Evolutionary conservation across 345 rosid species (phyloP).

Genomic region (Euphorbia peplus): DNA sequence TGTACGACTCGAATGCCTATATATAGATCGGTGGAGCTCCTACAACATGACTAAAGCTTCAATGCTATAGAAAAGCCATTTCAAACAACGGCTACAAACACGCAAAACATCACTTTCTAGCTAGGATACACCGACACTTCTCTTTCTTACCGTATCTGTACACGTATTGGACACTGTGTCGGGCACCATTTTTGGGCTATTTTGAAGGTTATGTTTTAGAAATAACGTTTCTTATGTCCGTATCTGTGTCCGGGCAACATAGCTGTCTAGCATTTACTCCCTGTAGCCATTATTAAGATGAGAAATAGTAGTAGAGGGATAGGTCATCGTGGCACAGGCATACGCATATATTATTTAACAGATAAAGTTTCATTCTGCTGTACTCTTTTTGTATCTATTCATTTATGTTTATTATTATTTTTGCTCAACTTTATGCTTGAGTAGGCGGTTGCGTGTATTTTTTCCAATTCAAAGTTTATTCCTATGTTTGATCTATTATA

Average conservation of each 20-base stretch:
- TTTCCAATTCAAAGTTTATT: background rate
- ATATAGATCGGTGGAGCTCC: background rate
- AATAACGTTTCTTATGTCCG: no score
- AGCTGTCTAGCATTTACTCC: background rate
- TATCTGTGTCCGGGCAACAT: no score
- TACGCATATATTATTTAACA: background rate
- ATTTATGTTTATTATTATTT: background rate
- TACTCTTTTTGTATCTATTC: background rate
- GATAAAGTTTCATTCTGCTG: background rate
- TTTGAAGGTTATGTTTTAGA: no score
- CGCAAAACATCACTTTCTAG: background rate
- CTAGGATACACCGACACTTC: no score
- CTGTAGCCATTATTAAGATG: background rate
- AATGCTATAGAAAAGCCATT: background rate
- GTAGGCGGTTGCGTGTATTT: background rate
- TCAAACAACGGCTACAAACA: background rate
- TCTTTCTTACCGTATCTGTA: no score
- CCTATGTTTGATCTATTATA: background rate
- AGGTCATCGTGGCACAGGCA: background rate
- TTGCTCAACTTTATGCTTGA: background rate
- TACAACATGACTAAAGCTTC: no score
- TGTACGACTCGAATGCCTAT: background rate
- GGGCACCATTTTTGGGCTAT: no score
- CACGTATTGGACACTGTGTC: no score
- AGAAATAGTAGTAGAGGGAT: background rate